Conservation (phyloP, 306 rosid genomes). For the Vigna reflexopilosa region DNA sequence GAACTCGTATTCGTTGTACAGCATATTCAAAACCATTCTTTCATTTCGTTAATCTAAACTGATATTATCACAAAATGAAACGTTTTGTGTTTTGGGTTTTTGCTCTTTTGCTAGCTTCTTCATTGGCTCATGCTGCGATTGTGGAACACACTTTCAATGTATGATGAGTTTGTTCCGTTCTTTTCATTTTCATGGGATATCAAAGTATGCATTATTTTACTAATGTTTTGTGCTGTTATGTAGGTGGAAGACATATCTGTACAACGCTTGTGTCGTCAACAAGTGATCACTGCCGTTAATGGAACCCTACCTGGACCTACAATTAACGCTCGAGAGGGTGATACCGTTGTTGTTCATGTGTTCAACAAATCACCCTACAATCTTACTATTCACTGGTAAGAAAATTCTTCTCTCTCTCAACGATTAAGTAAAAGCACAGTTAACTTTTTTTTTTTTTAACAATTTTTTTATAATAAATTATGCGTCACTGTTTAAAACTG, state of each 20-base stretch:
- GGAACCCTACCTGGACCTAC: constrained; percentile 51
- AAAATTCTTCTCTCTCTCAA: not conserved
- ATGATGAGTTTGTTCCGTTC: not conserved
- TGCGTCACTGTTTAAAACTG: too few species aligned
- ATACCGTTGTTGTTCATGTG: constrained; percentile 42
- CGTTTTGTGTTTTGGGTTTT: constrained; percentile 38
- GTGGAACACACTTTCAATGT: constrained; percentile 51
- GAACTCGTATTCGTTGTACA: not conserved
- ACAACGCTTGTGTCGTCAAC: constrained; percentile 39
- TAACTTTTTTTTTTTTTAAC: too few species aligned
- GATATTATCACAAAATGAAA: constrained; percentile 27
- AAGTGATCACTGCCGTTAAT: constrained; percentile 47
- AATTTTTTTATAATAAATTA: too few species aligned
- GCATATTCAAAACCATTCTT: not conserved
- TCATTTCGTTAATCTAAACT: constrained; percentile 22
- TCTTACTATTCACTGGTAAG: constrained; percentile 50
- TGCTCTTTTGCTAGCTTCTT: constrained; percentile 41
- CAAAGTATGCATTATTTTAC: not conserved
- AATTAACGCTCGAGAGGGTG: constrained; percentile 49
- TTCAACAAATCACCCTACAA: constrained; percentile 48
- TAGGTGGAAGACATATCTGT: constrained; percentile 41
- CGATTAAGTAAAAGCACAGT: not conserved
- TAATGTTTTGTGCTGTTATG: not conserved
- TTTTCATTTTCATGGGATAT: not conserved
- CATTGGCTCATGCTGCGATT: constrained; percentile 41